These are phyloP conservation scores for Colletotrichum sp. DNA, from an alignment of 2,329 filamentous ascomycete species.

Conservation along the genomic window DNA sequence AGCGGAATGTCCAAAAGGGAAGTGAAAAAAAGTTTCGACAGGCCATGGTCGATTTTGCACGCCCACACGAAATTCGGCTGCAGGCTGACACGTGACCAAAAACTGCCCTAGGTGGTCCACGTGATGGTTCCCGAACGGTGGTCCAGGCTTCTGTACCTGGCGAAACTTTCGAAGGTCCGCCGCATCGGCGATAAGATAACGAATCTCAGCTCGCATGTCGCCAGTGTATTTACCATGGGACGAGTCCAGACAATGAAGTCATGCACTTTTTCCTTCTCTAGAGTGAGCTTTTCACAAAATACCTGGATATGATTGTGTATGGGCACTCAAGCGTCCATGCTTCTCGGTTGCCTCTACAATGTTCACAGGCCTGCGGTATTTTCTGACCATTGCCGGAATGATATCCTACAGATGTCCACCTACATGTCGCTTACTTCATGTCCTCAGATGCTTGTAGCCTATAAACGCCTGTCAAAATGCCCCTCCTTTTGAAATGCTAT, in stretches of 20 bases:
- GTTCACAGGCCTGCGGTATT: not conserved
- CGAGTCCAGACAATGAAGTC: not conserved
- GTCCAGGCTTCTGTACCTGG: not conserved
- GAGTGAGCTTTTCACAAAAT: not conserved
- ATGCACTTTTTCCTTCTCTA: not conserved
- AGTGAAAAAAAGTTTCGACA: not conserved
- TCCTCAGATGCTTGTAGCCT: not conserved
- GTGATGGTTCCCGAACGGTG: not conserved
- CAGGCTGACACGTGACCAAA: not conserved
- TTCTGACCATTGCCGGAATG: not conserved
- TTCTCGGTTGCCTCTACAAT: not conserved
- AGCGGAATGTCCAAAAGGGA: not conserved
- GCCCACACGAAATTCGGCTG: not conserved
- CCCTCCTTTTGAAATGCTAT: not conserved
- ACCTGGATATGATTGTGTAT: not conserved
- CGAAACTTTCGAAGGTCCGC: not conserved
- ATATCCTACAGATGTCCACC: not conserved
- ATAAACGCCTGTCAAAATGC: conserved; percentile 6
- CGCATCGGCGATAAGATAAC: not conserved
- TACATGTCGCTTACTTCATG: not conserved
- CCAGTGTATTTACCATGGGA: not conserved
- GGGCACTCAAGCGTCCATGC: not conserved
- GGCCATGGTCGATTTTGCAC: not conserved
- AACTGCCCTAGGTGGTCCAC: not conserved
- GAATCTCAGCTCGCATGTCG: not conserved